Evolutionary conservation across 352 stramenopile species (phyloP).

Genomic region (Globisporangium splendens): DNA sequence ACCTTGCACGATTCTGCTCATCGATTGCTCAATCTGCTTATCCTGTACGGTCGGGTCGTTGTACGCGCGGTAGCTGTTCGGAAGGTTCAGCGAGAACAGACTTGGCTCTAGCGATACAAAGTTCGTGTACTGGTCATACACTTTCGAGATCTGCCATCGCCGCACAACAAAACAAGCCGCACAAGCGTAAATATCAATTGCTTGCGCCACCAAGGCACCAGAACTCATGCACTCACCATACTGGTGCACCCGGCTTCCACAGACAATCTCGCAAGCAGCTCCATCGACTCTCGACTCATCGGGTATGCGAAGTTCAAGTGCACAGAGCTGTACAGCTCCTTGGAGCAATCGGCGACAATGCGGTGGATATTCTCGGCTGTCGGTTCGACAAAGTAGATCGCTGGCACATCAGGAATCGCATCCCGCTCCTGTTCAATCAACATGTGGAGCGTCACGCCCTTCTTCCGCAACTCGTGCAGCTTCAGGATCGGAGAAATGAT

Average conservation of each 20-base stretch:
- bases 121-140: conserved; percentile 97
- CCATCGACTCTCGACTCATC: conserved; percentile 81
- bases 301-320: conserved; percentile 95
- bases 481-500: conserved; percentile 98
- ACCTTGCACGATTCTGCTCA: conserved; percentile 61
- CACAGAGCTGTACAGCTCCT: conserved; percentile 90
- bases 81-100: conserved; percentile 93
- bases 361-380: conserved; percentile 92
- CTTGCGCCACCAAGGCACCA: not conserved
- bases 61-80: conserved; percentile 92
- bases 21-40: conserved; percentile 75
- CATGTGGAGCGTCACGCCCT: conserved; percentile 97
- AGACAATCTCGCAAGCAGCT: conserved; percentile 78
- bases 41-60: conserved; percentile 88
- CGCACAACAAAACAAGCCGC: conserved; percentile 4
- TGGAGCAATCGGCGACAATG: conserved; percentile 93
- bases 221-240: conserved; percentile 42
- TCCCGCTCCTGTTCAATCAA: conserved; percentile 93
- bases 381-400: conserved; percentile 97
- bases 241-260: conserved; percentile 75
- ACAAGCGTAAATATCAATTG: conserved; percentile 5
- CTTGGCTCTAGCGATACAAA: conserved; percentile 95
- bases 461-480: conserved; percentile 94
- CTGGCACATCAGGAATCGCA: conserved; percentile 95
- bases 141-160: conserved; percentile 78